Evolutionary conservation across 257 asterid species (phyloP), one percentile per base, ranked within the genome.

Genomic region (Nicotiana obtusifolia): DNA sequence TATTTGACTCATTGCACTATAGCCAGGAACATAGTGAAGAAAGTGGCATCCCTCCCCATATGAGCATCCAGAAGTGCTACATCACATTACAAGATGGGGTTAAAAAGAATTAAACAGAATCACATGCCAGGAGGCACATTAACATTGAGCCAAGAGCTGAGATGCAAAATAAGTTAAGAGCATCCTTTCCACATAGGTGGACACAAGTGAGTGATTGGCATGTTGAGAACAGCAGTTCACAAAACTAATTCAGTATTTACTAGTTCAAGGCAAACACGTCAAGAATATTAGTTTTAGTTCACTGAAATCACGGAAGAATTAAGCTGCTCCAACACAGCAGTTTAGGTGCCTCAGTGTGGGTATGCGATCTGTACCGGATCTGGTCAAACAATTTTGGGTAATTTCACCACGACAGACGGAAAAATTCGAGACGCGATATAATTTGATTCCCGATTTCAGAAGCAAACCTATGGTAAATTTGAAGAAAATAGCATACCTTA

Each of bases 41-140:
- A 93, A 95, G 88, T 95, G 99, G 83, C 99, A 95, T 76, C 86
- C 90, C 88, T 93, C 93, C n/a, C 97, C 94, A 78, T 90, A 91
- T 41, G 86, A 88, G 81, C 92, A 89, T 47, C 93, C 93, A 15
- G 95, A 86, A 71, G 86, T 88, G 87, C 99, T 95, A 88, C 90
- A 91, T 10, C 33, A 64, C 68, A 64, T 64, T 64, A 33, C n/a
- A 64, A 11, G 69, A 64, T 64, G 19, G 37, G n/a, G 69, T 26
- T 26, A 64, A 33, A 64, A 26, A 19, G n/a, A 64, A 22, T 26
- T 62, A 10, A 26, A 24, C 64, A 65, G 24, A 67, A 24, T 13
- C 37, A 26, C 37, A 9, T 33, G 33, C 33, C 20, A 54, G 20
- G 10, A 7, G 17, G 17, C 61, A 64, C 69, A 26, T 52, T 26